Percentiles rank a stretch among this genome's conserved stretches.
phyloP scores from a whole-genome alignment of 1,284 basidiomycete species.

The Bondarzewia mesenterica region DNA sequence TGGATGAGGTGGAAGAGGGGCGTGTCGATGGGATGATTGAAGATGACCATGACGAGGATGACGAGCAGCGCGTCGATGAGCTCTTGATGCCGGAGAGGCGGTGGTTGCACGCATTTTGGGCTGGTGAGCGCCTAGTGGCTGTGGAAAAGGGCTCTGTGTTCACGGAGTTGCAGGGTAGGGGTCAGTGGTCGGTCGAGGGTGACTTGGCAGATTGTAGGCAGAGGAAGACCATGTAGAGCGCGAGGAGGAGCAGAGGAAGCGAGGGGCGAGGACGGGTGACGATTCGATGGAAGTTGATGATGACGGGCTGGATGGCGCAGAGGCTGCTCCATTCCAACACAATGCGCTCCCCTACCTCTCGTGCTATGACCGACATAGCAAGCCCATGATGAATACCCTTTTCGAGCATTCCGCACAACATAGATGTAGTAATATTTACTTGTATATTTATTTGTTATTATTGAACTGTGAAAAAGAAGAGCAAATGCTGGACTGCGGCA shows the following conservation, averaged over 20 bases:
- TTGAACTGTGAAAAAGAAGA: too few species aligned
- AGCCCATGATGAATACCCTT: too few species aligned
- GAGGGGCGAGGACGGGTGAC: slow-evolving; percentile 58
- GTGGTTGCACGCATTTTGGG: slow-evolving; percentile 73
- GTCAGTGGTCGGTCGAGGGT: slow-evolving; percentile 64
- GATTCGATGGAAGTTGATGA: slow-evolving; percentile 17
- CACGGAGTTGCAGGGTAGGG: slow-evolving; percentile 34
- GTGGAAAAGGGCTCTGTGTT: slow-evolving; percentile 74
- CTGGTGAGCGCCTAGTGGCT: slow-evolving; percentile 61
- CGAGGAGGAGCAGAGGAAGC: slow-evolving; percentile 60
- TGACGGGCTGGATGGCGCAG: too few species aligned
- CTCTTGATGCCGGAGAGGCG: slow-evolving; percentile 24
- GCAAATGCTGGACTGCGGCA: too few species aligned
- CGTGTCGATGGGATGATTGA: slow-evolving; percentile 75
- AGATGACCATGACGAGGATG: slow-evolving; percentile 55
- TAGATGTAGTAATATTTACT: too few species aligned
- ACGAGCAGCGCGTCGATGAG: slow-evolving; percentile 19
- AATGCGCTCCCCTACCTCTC: too few species aligned
- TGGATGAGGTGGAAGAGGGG: slow-evolving; percentile 44
- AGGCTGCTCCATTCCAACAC: too few species aligned
- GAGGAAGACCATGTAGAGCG: slow-evolving; percentile 55
- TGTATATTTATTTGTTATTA: too few species aligned
- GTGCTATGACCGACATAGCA: too few species aligned
- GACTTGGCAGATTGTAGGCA: slow-evolving; percentile 58
- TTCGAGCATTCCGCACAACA: too few species aligned